Percentiles rank a stretch among this genome's conserved stretches.
These are phyloP conservation scores for Rhododendron kiyosumense DNA, from an alignment of 148 eudicot species.

Conservation along the genomic window DNA sequence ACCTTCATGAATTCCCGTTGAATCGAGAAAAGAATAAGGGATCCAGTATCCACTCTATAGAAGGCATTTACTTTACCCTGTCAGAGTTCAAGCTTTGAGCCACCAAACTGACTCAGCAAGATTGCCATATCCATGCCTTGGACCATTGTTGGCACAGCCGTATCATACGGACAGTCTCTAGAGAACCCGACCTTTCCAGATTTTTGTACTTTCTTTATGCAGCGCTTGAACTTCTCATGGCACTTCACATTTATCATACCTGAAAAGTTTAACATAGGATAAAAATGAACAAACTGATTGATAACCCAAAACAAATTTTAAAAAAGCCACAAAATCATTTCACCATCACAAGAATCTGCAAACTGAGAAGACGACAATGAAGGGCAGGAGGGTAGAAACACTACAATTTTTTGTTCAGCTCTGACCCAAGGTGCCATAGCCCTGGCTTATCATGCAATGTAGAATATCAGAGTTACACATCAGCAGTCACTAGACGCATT, in stretches of 20 bases:
- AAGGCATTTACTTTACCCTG: background rate
- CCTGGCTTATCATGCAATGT: background rate
- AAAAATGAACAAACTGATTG: background rate
- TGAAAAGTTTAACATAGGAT: slow-evolving; percentile 21
- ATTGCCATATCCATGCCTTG: slow-evolving; percentile 99
- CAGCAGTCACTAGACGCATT: background rate
- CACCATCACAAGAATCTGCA: background rate
- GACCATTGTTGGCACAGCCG: slow-evolving; percentile 82
- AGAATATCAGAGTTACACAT: background rate
- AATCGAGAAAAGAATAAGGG: background rate
- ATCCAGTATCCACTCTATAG: background rate
- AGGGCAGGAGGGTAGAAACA: background rate
- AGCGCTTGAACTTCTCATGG: slow-evolving; percentile 91
- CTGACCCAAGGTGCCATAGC: background rate
- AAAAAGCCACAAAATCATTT: background rate
- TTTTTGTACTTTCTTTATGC: slow-evolving; percentile 90
- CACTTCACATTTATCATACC: slow-evolving; percentile 80
- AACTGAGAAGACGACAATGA: background rate
- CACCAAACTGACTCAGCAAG: slow-evolving; percentile 67
- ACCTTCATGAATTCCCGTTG: background rate
- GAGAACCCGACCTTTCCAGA: slow-evolving; percentile 86
- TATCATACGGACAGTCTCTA: slow-evolving; percentile 60
- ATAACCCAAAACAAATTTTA: background rate
- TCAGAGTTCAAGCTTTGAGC: slow-evolving; percentile 62
- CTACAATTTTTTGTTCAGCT: background rate